Percentiles rank a stretch among this genome's conserved stretches.
These are phyloP conservation scores for Fusarium sp. DNA, from an alignment of 2,329 filamentous ascomycete species.

Conservation along the genomic window DNA sequence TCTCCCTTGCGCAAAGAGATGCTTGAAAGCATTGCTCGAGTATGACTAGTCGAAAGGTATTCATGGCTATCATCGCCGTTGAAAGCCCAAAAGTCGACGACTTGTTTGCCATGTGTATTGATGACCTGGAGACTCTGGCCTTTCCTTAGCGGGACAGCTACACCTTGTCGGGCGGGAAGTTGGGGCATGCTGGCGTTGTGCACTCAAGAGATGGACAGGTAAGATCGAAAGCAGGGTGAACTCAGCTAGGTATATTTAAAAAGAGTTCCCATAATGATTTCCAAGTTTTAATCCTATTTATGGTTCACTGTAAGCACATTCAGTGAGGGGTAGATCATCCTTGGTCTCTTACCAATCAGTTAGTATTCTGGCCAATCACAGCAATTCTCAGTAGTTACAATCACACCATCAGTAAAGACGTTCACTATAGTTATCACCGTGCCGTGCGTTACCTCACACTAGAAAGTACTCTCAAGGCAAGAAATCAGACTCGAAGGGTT, in stretches of 20 bases:
- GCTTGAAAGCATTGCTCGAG: not conserved
- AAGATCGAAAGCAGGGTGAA: rapidly evolving
- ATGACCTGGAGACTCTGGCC: not conserved
- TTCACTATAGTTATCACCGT: too few species aligned
- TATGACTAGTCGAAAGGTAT: not conserved
- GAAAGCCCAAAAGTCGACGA: not conserved
- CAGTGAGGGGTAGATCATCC: not conserved
- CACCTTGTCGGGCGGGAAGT: not conserved
- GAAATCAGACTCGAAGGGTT: too few species aligned
- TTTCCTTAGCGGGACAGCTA: not conserved
- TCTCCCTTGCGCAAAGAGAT: not conserved
- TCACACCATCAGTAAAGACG: too few species aligned
- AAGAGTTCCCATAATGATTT: not conserved
- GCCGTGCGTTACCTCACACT: too few species aligned
- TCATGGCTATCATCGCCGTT: rapidly evolving
- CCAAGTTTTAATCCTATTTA: rapidly evolving
- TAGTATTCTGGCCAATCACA: too few species aligned
- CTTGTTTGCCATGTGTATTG: not conserved
- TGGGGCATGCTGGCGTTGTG: not conserved
- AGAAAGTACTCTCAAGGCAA: too few species aligned
- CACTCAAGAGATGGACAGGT: rapidly evolving
- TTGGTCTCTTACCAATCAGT: not conserved
- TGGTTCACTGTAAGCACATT: not conserved
- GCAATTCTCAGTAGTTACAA: too few species aligned
- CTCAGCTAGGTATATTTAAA: rapidly evolving